Evolutionary conservation across 306 rosid genomes (phyloP).

Genomic region (Cucurbita maxima): DNA sequence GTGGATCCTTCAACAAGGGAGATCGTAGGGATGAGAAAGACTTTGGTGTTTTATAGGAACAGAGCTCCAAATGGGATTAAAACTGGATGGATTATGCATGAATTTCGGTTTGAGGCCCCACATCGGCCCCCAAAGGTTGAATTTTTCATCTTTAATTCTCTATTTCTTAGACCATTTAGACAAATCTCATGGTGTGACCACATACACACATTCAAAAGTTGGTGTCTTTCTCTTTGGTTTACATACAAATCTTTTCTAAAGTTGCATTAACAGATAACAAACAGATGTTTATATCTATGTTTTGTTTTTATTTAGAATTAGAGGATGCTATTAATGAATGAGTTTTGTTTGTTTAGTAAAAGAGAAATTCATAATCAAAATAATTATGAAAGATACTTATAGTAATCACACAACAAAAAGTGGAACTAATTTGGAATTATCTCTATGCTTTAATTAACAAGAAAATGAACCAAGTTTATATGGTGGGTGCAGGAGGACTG

Average conservation of each 20-base stretch:
- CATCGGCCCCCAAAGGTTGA: conserved; percentile 91
- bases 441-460: neutral
- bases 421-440: too few relatives aligned
- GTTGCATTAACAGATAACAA: neutral
- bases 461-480: neutral
- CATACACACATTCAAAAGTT: neutral
- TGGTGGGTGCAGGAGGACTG: conserved; percentile 71
- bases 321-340: neutral
- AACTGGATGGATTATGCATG: conserved; percentile 98
- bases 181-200: neutral
- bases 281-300: neutral
- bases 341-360: neutral
- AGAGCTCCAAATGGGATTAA: conserved; percentile 94
- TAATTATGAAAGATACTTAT: neutral
- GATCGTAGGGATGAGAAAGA: conserved; percentile 88
- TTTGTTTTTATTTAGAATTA: neutral
- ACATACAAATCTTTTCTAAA: neutral
- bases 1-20: conserved; percentile 50
- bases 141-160: neutral
- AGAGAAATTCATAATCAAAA: neutral
- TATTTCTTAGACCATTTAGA: neutral
- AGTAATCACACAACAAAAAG: too few relatives aligned
- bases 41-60: conserved; percentile 73
- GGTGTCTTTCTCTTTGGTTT: neutral
- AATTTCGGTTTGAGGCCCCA: conserved; percentile 93